These are phyloP conservation scores for Telopea speciosissima DNA, from an alignment of 177 flowering plant genomes.

Conservation along the genomic window DNA sequence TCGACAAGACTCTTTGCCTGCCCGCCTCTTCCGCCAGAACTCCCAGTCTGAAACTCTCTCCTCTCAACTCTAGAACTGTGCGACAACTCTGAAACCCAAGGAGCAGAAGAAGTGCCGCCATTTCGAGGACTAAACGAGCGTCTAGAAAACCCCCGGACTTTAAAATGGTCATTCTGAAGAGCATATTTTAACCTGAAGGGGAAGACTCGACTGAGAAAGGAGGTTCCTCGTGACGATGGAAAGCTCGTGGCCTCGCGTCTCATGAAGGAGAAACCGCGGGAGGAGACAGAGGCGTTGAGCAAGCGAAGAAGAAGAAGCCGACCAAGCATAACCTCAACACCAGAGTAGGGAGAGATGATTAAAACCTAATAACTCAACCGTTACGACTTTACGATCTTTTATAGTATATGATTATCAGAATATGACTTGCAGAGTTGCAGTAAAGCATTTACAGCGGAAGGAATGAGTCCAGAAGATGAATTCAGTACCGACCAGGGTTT, in stretches of 20 bases:
- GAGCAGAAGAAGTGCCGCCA: conserved; percentile 6
- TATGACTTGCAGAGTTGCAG: no score
- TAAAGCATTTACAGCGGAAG: no score
- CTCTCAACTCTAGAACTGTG: conserved; percentile 3
- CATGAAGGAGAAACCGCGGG: conserved; percentile 6
- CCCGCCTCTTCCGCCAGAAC: conserved; percentile 17
- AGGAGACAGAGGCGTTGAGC: conserved; percentile 10
- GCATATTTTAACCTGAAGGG: conserved; percentile 18
- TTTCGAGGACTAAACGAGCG: conserved; percentile 13
- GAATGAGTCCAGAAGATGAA: no score
- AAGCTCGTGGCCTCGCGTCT: not conserved
- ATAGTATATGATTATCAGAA: no score
- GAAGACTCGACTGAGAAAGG: conserved; percentile 15
- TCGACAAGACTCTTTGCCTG: conserved; percentile 59
- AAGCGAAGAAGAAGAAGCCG: conserved; percentile 19
- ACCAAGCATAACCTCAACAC: conserved; percentile 13
- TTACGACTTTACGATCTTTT: no score
- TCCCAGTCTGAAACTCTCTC: conserved; percentile 11
- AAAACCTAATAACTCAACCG: not conserved
- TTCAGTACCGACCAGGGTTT: no score
- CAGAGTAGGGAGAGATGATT: not conserved
- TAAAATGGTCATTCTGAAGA: not conserved
- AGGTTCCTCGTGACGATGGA: conserved; percentile 5
- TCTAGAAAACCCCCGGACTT: conserved; percentile 19
- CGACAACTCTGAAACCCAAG: conserved; percentile 5